Evolutionary conservation across 1,284 basidiomycete species (phyloP).

Genomic region (Stygiomarasmius scandens): DNA sequence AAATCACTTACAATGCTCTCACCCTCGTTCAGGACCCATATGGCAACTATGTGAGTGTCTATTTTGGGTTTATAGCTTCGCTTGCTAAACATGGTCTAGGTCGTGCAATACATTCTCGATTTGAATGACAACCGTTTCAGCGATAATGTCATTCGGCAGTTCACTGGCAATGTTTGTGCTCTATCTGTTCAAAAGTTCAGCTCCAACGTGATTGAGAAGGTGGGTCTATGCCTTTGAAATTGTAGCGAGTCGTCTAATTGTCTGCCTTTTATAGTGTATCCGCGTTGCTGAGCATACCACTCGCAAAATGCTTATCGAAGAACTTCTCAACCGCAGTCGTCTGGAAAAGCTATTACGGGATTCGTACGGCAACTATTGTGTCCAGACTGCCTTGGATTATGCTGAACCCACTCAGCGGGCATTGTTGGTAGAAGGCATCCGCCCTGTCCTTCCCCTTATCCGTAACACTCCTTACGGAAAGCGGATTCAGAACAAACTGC

Average conservation of each 20-base stretch:
- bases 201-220: conserved; percentile 94
- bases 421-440: conserved; percentile 89
- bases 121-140: conserved; percentile 98
- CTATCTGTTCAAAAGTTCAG: conserved; percentile 99
- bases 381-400: conserved; percentile 95
- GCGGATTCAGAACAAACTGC: conserved; percentile 95
- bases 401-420: conserved; percentile 88
- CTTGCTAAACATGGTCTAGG: conserved; percentile 46
- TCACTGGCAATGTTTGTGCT: conserved; percentile 96
- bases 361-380: conserved; percentile 95
- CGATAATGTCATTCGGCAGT: conserved; percentile 96
- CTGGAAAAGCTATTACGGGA: conserved; percentile 95
- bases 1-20: conserved; percentile 98
- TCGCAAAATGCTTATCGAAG: conserved; percentile 94
- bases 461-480: conserved; percentile 98
- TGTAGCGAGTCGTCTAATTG: conserved; percentile 5
- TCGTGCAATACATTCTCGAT: conserved; percentile 97
- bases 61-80: conserved; percentile 2
- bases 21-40: conserved; percentile 99
- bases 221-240: conserved; percentile 29
- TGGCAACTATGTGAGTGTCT: conserved; percentile 82
- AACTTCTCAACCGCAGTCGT: conserved; percentile 91
- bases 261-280: conserved; percentile 73
- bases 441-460: conserved; percentile 94
- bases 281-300: conserved; percentile 96